A percentile compares a stretch with the other conserved stretches of the same genome.
Evolutionary conservation across 2,329 filamentous ascomycete genomes (phyloP).

Genomic region (Colletotrichum viniferum): DNA sequence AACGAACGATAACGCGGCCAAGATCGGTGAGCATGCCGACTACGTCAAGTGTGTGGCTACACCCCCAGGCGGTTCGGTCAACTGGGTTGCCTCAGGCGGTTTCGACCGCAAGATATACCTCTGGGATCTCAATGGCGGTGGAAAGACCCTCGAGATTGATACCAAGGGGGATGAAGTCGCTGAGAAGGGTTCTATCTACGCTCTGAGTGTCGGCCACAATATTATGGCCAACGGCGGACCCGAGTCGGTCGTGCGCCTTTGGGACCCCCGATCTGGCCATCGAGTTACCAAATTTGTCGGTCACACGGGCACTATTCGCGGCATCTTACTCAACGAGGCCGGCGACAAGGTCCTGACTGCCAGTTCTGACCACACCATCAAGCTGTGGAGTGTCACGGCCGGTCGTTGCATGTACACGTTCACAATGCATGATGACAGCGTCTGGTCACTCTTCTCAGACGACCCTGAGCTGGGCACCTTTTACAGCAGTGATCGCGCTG

Average conservation of each 20-base stretch:
- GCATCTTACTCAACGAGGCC: constrained; percentile 86
- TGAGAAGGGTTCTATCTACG: constrained; percentile 95
- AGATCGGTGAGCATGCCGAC: constrained; percentile 91
- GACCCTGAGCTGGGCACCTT: constrained; percentile 86
- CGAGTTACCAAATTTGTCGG: constrained; percentile 95
- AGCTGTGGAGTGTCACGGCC: constrained; percentile 95
- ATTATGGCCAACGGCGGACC: constrained; percentile 92
- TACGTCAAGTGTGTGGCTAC: constrained; percentile 95
- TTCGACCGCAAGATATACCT: constrained; percentile 90
- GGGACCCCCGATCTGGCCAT: constrained; percentile 89
- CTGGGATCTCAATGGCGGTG: constrained; percentile 90
- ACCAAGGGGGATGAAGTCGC: constrained; percentile 80
- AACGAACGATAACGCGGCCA: constrained; percentile 65
- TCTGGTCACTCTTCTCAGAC: constrained; percentile 94
- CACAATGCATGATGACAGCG: constrained; percentile 98
- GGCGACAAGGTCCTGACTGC: constrained; percentile 93
- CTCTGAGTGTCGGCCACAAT: constrained; percentile 78
- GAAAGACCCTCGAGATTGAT: constrained; percentile 86
- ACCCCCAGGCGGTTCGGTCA: constrained; percentile 63
- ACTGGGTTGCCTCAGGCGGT: constrained; percentile 93
- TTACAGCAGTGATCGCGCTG: constrained; percentile 92
- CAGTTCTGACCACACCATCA: constrained; percentile 95
- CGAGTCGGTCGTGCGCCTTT: constrained; percentile 89
- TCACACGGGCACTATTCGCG: constrained; percentile 91
- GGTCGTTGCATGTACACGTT: constrained; percentile 97